Base-by-base conservation (phyloP, 495 filamentous ascomycete genomes). In the Lophiotrema nucula region DNA sequence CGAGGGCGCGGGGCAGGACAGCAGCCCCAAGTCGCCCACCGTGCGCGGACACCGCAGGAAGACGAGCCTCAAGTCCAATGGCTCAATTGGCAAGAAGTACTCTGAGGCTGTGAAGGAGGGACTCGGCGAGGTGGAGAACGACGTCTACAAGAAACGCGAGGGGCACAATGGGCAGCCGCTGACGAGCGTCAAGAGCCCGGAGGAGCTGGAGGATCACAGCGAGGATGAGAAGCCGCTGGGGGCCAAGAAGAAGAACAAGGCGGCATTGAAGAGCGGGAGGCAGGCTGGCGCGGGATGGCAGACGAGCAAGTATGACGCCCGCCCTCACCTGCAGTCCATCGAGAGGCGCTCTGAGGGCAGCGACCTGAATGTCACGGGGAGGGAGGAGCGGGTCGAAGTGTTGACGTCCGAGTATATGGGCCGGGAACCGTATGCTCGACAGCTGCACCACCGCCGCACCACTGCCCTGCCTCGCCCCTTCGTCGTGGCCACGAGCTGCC, bases 271-370 rank as follows among this genome's bases (percentile, higher is more conserved):
- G 47, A 66, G 62, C 18, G 73, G 73, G 2, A 58, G 71, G 13
- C 53, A 56, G 35, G 73, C 73, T 23, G 72, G 72, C 22, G 65
- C 61, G 12, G 66, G 69, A 16, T 75, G 73, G 73, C 38, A 63
- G 25, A 53, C 28, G 28, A 69, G 63, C 58, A 67, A 53, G 65
- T 65, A 46, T 16, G 59, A 38, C 24, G 12, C 27, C 35, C 25
- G 27, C 16, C 16, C 39, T n/a, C n/a, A n/a, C n/a, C n/a, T n/a
- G n/a, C n/a, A n/a, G n/a, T n/a, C n/a, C 24, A 27, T 26, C 28
- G 35, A 25, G 31, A 25, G 21, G n/a, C 10, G 21, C 2, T 8
- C 23, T 23, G 21, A 23, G 2, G 22, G 23, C 31, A n/a, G n/a
- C n/a, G n/a, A n/a, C n/a, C n/a, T n/a, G n/a, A n/a, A n/a, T n/a